Evolutionary conservation across 1,284 basidiomycete species (phyloP), one percentile per base, ranked within the genome.

Genomic region (Inonotus hispidus): DNA sequence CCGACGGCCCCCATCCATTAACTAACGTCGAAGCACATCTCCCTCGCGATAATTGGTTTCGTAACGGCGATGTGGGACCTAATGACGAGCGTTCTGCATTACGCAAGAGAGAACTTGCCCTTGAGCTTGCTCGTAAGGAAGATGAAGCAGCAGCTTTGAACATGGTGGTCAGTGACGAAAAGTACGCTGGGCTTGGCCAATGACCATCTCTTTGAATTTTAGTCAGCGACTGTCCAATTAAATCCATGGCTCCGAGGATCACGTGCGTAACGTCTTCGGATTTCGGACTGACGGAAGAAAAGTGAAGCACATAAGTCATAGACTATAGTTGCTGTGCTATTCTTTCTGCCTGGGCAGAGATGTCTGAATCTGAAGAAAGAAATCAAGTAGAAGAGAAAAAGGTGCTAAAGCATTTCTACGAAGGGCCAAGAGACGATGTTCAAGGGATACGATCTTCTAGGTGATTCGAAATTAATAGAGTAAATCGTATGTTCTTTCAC

Each of bases 21-120:
- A 57, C 53, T 19, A 60, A 37, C 5, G 58, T 60, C 39, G 62
- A 63, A 16, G 62, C 62, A 57, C 60, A 29, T 25, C 62, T 38
- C 16, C 37, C 37, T 35, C 54, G 35, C 13, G 52, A 27, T 13
- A 53, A 11, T 39, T 23, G 47, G 37, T 19, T 19, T 21, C 46
- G n/a, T 23, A 35, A 11, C 4, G 46, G 23, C 10, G 58, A 23
- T n/a, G 16, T 25, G 19, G 45, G 32, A 32, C 8, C 32, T 32
- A 32, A 32, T 2, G 43, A 19, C 3, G 58, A 39, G 14, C 53
- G 43, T 38, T 52, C 47, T 32, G 43, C 56, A 37, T 16, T 29
- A 27, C 47, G 55, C 21, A 53, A 60, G 16, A 58, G 59, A 2
- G 62, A 57, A 7, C 41, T 45, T 38, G 47, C 54, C 60, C 58